These are phyloP conservation scores for Pouteria campechiana DNA, from an alignment of 179 eudicot species.

Conservation along the genomic window DNA sequence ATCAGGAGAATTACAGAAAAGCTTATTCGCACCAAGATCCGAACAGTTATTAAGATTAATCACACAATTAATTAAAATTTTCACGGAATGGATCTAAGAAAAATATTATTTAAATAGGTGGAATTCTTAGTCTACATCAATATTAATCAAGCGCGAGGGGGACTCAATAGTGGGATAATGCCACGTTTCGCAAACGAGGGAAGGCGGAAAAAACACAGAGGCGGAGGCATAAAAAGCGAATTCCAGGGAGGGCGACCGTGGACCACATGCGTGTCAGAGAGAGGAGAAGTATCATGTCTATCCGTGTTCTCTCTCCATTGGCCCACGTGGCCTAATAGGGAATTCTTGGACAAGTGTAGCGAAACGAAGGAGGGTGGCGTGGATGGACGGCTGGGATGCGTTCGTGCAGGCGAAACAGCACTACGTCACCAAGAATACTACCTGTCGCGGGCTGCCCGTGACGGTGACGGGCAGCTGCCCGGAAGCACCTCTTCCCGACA, in stretches of 20 bases:
- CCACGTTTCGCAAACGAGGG: too few relatives aligned
- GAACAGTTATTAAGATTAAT: too few relatives aligned
- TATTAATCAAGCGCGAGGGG: too few relatives aligned
- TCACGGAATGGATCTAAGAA: too few relatives aligned
- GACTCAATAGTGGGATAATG: too few relatives aligned
- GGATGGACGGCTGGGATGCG: constrained; percentile 26
- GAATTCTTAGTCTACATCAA: too few relatives aligned
- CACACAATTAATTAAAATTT: too few relatives aligned
- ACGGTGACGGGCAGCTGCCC: constrained; percentile 42
- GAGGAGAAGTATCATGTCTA: constrained; percentile 7
- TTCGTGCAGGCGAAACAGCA: constrained; percentile 9
- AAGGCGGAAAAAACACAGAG: too few relatives aligned
- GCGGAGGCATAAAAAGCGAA: not conserved
- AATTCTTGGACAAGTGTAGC: constrained; percentile 15
- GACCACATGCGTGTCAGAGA: constrained; percentile 81
- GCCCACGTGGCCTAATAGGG: constrained; percentile 11
- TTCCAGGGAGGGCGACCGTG: constrained; percentile 3
- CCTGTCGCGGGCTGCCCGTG: constrained; percentile 32
- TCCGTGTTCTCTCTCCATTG: constrained; percentile 14
- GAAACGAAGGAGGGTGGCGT: not conserved
- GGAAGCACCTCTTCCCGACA: not conserved
- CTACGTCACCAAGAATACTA: constrained; percentile 31
- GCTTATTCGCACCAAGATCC: too few relatives aligned
- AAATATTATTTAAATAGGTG: too few relatives aligned
- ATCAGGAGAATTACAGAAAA: too few relatives aligned